Base-by-base conservation (phyloP, 2,329 filamentous ascomycete genomes). In the Alternaria triticimaculans region DNA sequence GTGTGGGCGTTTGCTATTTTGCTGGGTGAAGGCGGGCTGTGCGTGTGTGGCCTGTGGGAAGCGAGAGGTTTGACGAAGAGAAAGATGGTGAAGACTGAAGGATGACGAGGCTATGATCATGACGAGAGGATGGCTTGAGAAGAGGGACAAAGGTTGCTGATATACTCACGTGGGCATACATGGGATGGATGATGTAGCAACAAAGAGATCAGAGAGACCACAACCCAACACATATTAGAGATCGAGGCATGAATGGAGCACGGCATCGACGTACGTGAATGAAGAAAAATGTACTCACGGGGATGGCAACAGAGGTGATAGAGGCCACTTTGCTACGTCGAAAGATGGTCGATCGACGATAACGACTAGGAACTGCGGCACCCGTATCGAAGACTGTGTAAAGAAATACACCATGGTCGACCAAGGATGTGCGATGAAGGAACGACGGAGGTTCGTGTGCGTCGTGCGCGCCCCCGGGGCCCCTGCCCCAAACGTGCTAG, bases 401-500 rank as follows among this genome's bases (percentile, higher is more conserved):
- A 21, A 20, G 18, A n/a, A 15, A 18, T n/a, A 28, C 28, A 21
- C 14, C 14, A 21, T 51, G 28, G 30, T 21, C 18, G 28, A 23
- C 18, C 20, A 26, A 51, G 12, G 49, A 20, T 51, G 48, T 50
- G 11, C 14, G 23, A 23, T 51, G 49, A 51, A 51, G 49, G 49
- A 37, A 51, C 8, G 49, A 23, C 1, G 18, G 28, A 37, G 18
- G 49, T n/a, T 51, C 18, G 5, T 23, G 49, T 37, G 49, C 18
- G 14, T 28, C 49, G 21, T 37, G 26, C 48, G n/a, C 37, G 37
- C 37, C 37, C 37, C 37, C 37, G 37, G 37, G 37, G n/a, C 48
- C 48, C 44, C 28, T 48, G 45, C 21, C 49, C 18, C 28, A 15
- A 51, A 28, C 18, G 49, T 30, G 49, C 49, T 51, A 51, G 28